These are phyloP conservation scores for Aspergillus sclerotioniger DNA, from an alignment of 495 filamentous ascomycete genomes.

Conservation along the genomic window DNA sequence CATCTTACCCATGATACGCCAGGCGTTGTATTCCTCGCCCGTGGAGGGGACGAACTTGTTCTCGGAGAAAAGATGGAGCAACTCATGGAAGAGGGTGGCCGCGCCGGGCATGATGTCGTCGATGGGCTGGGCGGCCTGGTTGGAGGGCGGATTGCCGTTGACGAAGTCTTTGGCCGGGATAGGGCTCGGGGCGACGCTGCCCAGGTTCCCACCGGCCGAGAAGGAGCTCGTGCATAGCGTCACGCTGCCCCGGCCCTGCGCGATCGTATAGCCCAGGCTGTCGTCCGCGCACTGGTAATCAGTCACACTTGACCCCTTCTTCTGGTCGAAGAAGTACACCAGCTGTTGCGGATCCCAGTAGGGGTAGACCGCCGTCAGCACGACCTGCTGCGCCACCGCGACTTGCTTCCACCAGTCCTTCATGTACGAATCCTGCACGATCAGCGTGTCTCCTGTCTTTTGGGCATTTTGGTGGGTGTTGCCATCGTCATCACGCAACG, in stretches of 20 bases:
- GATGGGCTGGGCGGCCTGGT: background rate
- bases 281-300: background rate
- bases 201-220: background rate
- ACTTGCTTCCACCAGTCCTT: background rate
- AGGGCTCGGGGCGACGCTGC: background rate
- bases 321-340: background rate
- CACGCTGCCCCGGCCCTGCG: background rate
- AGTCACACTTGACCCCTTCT: background rate
- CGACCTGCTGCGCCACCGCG: background rate
- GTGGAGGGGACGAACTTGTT: background rate
- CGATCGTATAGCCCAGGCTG: background rate
- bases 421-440: background rate
- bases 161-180: background rate
- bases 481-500: background rate
- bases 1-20: background rate
- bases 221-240: background rate
- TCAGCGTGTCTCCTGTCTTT: background rate
- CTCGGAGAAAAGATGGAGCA: background rate
- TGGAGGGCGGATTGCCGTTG: background rate
- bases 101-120: background rate
- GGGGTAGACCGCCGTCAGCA: background rate
- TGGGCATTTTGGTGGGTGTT: background rate
- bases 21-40: background rate
- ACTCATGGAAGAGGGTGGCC: background rate
- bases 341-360: background rate